phyloP scores from a whole-genome alignment of 768 basidiomycete species.

The Mrakia blollopis region DNA sequence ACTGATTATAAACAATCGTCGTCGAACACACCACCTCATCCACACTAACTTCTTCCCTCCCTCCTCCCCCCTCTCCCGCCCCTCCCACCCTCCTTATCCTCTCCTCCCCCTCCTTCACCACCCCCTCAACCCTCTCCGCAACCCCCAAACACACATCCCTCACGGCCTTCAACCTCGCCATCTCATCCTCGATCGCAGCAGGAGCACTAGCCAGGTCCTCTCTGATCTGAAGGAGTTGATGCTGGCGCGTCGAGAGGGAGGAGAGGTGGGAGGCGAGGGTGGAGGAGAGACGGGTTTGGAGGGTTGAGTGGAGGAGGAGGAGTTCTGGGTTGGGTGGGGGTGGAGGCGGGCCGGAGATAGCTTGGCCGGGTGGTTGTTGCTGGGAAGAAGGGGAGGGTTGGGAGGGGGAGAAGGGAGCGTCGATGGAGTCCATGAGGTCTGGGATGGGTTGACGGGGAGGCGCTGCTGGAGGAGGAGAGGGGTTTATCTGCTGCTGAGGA shows the following conservation, averaged over 20 bases:
- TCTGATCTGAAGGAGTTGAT: slow-evolving; percentile 65
- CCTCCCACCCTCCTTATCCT: slow-evolving; percentile 68
- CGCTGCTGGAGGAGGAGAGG: not conserved
- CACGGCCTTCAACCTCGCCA: slow-evolving; percentile 88
- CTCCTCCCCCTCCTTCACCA: slow-evolving; percentile 63
- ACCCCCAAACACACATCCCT: slow-evolving; percentile 81
- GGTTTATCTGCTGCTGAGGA: slow-evolving; percentile 15
- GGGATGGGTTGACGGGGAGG: slow-evolving; percentile 24
- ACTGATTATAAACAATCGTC: slow-evolving; percentile 97
- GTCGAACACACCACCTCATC: slow-evolving; percentile 96
- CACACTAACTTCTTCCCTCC: slow-evolving; percentile 84
- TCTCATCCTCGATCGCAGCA: slow-evolving; percentile 93
- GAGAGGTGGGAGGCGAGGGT: slow-evolving; percentile 65
- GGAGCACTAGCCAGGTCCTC: slow-evolving; percentile 79
- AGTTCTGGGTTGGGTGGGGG: slow-evolving; percentile 88
- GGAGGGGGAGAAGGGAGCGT: slow-evolving; percentile 4
- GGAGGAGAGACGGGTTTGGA: slow-evolving; percentile 67
- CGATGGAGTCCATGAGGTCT: slow-evolving; percentile 25
- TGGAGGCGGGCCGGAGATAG: slow-evolving; percentile 60
- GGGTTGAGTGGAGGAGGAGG: slow-evolving; percentile 58
- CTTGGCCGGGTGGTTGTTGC: slow-evolving; percentile 29
- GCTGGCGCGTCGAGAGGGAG: slow-evolving; percentile 51
- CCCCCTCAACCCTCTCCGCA: slow-evolving; percentile 58
- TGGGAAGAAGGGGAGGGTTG: not conserved
- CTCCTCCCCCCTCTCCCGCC: slow-evolving; percentile 58